Base-by-base conservation (phyloP, 2,329 filamentous ascomycete species). In the Aquanectria penicillioides region DNA sequence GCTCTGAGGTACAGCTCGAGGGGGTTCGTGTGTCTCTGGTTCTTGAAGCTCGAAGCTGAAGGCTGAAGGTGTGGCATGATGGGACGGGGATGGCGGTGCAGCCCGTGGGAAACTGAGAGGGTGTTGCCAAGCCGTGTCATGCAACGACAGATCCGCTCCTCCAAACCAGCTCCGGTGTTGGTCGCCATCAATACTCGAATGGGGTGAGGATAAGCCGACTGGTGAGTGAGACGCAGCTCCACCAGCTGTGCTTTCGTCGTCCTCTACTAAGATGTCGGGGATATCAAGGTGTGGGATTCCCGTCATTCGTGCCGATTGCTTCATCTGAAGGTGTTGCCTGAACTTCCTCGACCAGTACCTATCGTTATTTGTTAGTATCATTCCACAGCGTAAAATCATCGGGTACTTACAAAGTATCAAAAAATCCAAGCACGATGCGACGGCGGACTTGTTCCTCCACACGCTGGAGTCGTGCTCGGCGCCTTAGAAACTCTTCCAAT, bases 391-490 rank as follows among this genome's bases (percentile, higher is more conserved):
- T 7, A 9, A 12, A 13, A 9, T 20, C 15, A 6, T 5, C 12
- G 37, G 29, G 18, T 13, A 78, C 85, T 77, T 78, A 94, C 78
- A 95, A 77, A 12, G 94, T 98, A 73, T 98, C 92, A 75, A 99
- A 98, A 80, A 99, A 99, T 34, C 94, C 93, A 37, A 95, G 86
- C 9, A 99, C 95, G 23, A 94, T 88, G 63, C 94, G 91, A 57
- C 96, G 88, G 57, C 93, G 90, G 37, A 98, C 93, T 66, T 95
- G 93, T 76, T 99, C 94, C 69, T 99, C 93, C 2, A 99, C 94
- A 61, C 94, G 90, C 74, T 98, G 94, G 43, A 99, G 83, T 50
- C 94, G 88, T 26, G 94, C 93, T 61, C 94, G 89, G 31, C 96
- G 92, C 57, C 94, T 90, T 55, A 99, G 78, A 75, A 97, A 99